Evolutionary conservation across 495 filamentous ascomycete species (phyloP), one percentile per base, ranked within the genome.

Genomic region (Hypoxylon cercidicola): DNA sequence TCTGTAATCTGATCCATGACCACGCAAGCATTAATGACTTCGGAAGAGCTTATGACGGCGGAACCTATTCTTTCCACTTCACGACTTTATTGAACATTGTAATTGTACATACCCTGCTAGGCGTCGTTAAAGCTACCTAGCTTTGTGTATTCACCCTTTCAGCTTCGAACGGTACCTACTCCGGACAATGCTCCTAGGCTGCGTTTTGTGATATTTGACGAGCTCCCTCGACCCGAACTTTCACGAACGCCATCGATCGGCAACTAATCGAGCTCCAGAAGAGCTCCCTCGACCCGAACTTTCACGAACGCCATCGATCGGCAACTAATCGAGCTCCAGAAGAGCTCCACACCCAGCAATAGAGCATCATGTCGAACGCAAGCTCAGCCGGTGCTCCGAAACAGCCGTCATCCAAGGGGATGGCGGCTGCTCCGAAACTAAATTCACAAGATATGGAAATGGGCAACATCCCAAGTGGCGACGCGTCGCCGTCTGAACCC

Each of bases 371-470:
- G 30, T 37, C 49, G 32, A 60, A 60, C 48, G 47, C 67, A 13
- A 47, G 63, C 48, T 45, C 73, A 20, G 64, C 63, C 43, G 69
- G 72, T 21, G 76, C 78, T 15, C 79, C 80, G 21, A 66, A 68
- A 21, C 80, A 82, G 48, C 80, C 79, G 15, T 83, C 81, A 49
- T 82, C 84, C 48, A 91, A 90, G 72, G 81, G 83, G 20, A 76
- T 82, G 43, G 78, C 82, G 1, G 83, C 79, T 12, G 78, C 86
- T 23, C 87, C 89, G 18, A 88, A 86, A 71, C 75, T 88, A 34
- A 85, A 85, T 74, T 83, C 81, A 57, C 68, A 73, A 57, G 86
- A 85, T 55, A 78, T 93, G 69, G 91, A 93, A 75, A 79, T 94
- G 52, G 87, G 88, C 51, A 83, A 78, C 58, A 85, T 93, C 74